Evolutionary conservation across 495 filamentous ascomycete genomes (phyloP), one percentile per base, ranked within the genome.

Genomic region (Clavariopsis aquatica): DNA sequence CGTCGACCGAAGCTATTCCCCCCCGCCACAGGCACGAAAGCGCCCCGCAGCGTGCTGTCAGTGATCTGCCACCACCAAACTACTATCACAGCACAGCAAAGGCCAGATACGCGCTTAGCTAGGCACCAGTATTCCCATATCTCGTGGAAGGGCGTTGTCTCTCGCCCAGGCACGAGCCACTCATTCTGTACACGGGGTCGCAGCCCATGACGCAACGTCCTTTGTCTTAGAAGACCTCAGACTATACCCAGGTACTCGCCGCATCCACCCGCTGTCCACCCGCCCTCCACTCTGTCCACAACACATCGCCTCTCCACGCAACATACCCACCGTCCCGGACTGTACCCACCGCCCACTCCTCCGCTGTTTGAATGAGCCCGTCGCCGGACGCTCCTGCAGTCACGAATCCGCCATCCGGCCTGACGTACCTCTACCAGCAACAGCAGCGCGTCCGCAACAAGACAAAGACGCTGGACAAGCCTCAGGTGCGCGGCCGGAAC

Each of bases 321-420:
- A 49, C 43, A 15, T 43, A 6, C 17, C 51, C 17, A 63, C 36
- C 51, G 24, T 36, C n/a, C 41, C 29, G 17, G 23, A 22, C 51
- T n/a, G 24, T 20, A 23, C 45, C 29, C 46, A 6, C 28, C 53
- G 45, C 19, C 10, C 15, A 27, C 31, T 41, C 19, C 43, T 1
- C 56, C 15, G 26, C 68, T 36, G 52, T 57, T 70, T 70, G 68
- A 70, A 70, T 70, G 68, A 70, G 59, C 68, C 64, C 68, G 55
- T 70, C 68, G 64, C 68, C 68, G 52, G 68, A 64, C 55, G 10
- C 55, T 45, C 43, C 61, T 5, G 63, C 57, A 2, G 52, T 19
- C 43, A 55, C 66, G 56, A 56, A 51, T 22, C 62, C 57, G 27
- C 49, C 54, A 49, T 55, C 58, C 23, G 59, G 63, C 52, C 57